Evolutionary conservation across 2,329 filamentous ascomycete species (phyloP).

Genomic region (Albophoma yamanashiensis): DNA sequence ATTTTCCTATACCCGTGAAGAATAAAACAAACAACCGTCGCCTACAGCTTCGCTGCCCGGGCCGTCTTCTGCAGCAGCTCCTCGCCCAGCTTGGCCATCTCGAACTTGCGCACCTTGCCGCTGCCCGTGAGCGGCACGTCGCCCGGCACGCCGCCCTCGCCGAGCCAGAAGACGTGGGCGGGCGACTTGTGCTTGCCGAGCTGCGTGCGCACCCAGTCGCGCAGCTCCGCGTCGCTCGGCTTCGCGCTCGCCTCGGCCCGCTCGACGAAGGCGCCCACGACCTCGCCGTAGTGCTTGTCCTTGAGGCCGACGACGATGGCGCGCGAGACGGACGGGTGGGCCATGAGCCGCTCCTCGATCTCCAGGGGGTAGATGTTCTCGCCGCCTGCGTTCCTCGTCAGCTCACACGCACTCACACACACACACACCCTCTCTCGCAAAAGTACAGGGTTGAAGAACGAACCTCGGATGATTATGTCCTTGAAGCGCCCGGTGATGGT

Average conservation of each 20-base stretch:
- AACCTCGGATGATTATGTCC: constrained; percentile 67
- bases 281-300: constrained; percentile 62
- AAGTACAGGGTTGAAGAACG: constrained; percentile 3
- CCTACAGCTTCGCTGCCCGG: constrained; percentile 33
- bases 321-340: constrained; percentile 49
- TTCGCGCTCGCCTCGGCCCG: constrained; percentile 21
- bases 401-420: no score
- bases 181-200: constrained; percentile 61
- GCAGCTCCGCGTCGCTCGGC: constrained; percentile 43
- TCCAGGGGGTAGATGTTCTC: constrained; percentile 68
- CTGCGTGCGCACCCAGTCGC: constrained; percentile 49
- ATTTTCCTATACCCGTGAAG: neutral
- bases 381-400: constrained; percentile 35
- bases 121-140: constrained; percentile 58
- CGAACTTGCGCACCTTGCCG: constrained; percentile 60
- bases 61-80: constrained; percentile 40
- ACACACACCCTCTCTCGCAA: no score
- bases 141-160: constrained; percentile 43
- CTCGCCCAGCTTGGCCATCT: constrained; percentile 46
- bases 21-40: neutral
- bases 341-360: constrained; percentile 61
- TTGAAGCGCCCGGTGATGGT: constrained; percentile 67
- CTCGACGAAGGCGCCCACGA: constrained; percentile 55
- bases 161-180: constrained; percentile 66
- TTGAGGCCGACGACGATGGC: constrained; percentile 62